Evolutionary conservation across 345 rosid species (phyloP).

Genomic region (Diplotaxis tenuifolia): DNA sequence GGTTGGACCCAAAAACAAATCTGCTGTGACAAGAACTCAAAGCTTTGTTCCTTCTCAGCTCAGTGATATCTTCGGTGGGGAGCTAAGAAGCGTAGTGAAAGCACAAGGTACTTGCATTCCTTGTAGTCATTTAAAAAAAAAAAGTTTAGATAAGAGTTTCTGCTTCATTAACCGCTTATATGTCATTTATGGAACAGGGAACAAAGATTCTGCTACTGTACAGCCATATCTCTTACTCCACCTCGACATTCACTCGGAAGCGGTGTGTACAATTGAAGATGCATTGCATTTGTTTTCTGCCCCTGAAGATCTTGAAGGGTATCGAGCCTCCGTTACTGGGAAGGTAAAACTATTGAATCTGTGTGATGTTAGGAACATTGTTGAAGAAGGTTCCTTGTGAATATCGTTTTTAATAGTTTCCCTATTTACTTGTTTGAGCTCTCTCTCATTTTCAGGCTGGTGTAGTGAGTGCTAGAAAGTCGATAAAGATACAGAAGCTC

Average conservation of each 20-base stretch:
- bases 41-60: conserved; percentile 71
- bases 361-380: neutral
- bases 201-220: conserved; percentile 73
- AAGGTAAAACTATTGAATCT: conserved; percentile 53
- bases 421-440: neutral
- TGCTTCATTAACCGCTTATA: neutral
- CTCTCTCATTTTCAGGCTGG: conserved; percentile 56
- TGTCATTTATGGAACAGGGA: conserved; percentile 50
- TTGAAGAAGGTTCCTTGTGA: neutral
- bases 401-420: neutral
- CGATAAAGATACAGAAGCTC: conserved; percentile 71
- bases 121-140: neutral
- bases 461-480: conserved; percentile 80
- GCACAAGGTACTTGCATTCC: conserved; percentile 51
- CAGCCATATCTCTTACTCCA: conserved; percentile 88
- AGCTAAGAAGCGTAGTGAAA: conserved; percentile 75
- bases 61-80: conserved; percentile 86
- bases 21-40: conserved; percentile 87
- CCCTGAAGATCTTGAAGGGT: conserved; percentile 88
- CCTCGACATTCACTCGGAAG: conserved; percentile 78
- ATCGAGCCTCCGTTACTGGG: conserved; percentile 70
- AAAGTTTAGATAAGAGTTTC: neutral
- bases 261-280: conserved; percentile 67
- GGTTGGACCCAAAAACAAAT: conserved; percentile 88
- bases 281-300: conserved; percentile 80